Evolutionary conservation across 2,329 filamentous ascomycete species (phyloP), one percentile per base, ranked within the genome.

Genomic region (Cryphonectria parasitica): DNA sequence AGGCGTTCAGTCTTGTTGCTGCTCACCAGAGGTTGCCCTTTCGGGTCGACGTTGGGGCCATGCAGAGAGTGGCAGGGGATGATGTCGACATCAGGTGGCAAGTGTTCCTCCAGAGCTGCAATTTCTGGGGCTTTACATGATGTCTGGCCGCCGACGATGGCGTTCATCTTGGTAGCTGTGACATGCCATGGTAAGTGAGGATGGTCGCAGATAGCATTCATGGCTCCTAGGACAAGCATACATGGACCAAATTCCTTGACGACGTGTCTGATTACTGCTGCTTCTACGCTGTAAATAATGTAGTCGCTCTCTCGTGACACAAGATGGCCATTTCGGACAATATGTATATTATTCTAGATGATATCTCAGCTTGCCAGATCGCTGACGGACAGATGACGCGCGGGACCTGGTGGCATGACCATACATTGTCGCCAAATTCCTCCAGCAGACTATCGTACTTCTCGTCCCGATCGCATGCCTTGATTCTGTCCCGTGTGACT

Each of bases 61-160:
- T 99, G 96, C 22, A 99, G 90, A 34, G 96, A 98, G 84, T 99
- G 96, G 80, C 95, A 97, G 4, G 94, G 97, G 69, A 99, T 88
- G 74, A 99, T 97, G 77, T 97, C 91, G 77, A 97, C 93, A 80
- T 99, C 96, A 49, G 84, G 77, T 0, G 96, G 96, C 25, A 99
- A 89, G 82, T 97, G 89, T 75, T 90, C 89, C 77, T 98, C 95
- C 76, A 99, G 98, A 3, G 96, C 95, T 49, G 90, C 90, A 77
- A 99, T 96, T 81, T 99, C 96, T 28, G 96, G 96, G 64, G 94
- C 94, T 83, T 99, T 99, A 87, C 96, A 99, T 0, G 96, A 98
- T 0, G 96, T 99, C 81, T 99, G 96, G 11, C 96, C 96, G 71
- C 96, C 97, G 31, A 99, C 96, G 73, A 99, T 97, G 74, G 96